phyloP scores from a whole-genome alignment of 768 basidiomycete genomes.

The Termitomyces sp. region DNA sequence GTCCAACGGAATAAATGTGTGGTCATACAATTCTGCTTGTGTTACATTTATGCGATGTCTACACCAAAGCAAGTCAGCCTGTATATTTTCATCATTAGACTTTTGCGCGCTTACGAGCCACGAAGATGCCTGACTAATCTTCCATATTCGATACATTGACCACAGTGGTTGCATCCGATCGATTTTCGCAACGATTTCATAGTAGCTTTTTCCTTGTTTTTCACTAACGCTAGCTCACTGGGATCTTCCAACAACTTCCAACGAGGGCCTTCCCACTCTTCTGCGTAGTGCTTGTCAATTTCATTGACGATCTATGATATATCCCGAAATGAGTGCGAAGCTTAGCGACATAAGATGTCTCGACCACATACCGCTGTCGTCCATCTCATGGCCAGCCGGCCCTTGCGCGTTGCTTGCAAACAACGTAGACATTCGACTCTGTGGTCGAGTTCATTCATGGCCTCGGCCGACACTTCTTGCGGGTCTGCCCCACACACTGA shows the following conservation, averaged over 20 bases:
- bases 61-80: not conserved
- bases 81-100: not conserved
- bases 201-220: not conserved
- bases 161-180: not conserved
- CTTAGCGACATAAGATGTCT: not conserved
- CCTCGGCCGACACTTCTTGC: conserved; percentile 9
- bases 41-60: not conserved
- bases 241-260: conserved; percentile 1
- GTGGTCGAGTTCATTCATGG: conserved; percentile 20
- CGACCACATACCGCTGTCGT: conserved; percentile 21
- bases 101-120: not conserved
- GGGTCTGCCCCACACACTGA: conserved; percentile 23
- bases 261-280: not conserved
- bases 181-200: too few species aligned
- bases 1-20: not conserved
- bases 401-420: conserved; percentile 5
- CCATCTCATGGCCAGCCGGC: conserved; percentile 26
- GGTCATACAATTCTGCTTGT: not conserved
- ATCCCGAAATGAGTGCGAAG: not conserved
- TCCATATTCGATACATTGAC: not conserved
- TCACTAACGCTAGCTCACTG: not conserved
- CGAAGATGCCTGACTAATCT: not conserved
- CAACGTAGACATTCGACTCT: conserved; percentile 27
- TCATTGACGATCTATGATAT: not conserved
- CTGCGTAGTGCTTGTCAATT: not conserved